Percentiles rank a stretch among this genome's conserved stretches.
Evolutionary conservation across 306 rosid genomes (phyloP).

Genomic region (Quercus cerris): DNA sequence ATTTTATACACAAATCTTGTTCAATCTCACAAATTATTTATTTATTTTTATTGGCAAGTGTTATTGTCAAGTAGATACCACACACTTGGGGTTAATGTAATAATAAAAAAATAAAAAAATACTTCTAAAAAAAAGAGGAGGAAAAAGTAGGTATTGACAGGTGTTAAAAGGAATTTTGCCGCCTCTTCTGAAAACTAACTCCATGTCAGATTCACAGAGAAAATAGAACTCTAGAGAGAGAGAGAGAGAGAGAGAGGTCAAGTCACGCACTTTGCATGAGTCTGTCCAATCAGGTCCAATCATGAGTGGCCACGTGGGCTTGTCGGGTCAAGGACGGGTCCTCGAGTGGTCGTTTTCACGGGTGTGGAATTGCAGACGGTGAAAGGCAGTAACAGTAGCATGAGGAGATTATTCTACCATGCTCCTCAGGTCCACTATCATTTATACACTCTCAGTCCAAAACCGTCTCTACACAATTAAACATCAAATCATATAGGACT

Average conservation of each 20-base stretch:
- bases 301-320: background rate
- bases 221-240: background rate
- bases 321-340: slow-evolving; percentile 12
- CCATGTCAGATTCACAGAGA: background rate
- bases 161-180: slow-evolving; percentile 16
- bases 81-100: background rate
- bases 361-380: slow-evolving; percentile 10
- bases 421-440: background rate
- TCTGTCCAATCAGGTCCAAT: slow-evolving; percentile 11
- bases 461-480: background rate
- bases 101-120: too few relatives aligned
- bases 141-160: background rate
- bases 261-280: slow-evolving; percentile 12
- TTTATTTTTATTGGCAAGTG: background rate
- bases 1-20: too few relatives aligned
- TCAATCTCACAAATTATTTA: too few relatives aligned
- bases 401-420: background rate
- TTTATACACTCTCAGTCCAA: background rate
- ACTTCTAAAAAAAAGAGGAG: background rate
- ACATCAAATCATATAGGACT: background rate
- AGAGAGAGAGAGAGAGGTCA: background rate
- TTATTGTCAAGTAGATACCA: slow-evolving; percentile 6
- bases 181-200: background rate
- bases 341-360: slow-evolving; percentile 12
- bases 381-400: background rate